Evolutionary conservation across 305 asterid species (phyloP).

Genomic region (Solanum chacoense): DNA sequence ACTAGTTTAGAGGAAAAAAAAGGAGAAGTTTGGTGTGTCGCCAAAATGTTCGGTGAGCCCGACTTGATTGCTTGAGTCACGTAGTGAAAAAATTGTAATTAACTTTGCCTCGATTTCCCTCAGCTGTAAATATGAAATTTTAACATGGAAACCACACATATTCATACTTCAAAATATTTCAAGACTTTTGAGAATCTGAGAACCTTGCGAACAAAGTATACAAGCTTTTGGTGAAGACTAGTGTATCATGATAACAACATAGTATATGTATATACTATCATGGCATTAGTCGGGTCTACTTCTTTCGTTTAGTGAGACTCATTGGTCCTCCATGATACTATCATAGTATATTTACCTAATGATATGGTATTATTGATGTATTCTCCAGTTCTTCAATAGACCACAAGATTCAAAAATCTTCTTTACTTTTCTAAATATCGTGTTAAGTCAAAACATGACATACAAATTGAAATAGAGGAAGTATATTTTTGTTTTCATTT

Average conservation of each 20-base stretch:
- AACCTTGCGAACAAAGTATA: background rate
- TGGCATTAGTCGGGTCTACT: background rate
- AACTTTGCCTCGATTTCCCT: background rate
- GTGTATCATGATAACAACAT: background rate
- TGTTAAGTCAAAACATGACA: background rate
- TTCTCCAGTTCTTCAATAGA: background rate
- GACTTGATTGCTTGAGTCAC: background rate
- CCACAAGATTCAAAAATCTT: background rate
- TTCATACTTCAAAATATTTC: background rate
- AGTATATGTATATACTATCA: background rate
- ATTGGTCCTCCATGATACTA: background rate
- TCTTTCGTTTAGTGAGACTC: background rate
- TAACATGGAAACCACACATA: background rate
- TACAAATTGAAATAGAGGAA: background rate
- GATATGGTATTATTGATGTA: background rate
- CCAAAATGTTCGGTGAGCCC: background rate
- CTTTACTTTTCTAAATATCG: background rate
- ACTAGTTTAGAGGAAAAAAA: background rate
- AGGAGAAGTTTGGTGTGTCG: background rate
- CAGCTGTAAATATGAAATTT: background rate
- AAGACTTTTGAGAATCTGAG: background rate
- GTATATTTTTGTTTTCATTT: background rate
- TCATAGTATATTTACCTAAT: background rate
- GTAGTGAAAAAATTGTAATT: background rate
- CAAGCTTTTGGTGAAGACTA: background rate